Evolutionary conservation across 805 yeast species (phyloP).

Genomic region (Candida namnaoensis): DNA sequence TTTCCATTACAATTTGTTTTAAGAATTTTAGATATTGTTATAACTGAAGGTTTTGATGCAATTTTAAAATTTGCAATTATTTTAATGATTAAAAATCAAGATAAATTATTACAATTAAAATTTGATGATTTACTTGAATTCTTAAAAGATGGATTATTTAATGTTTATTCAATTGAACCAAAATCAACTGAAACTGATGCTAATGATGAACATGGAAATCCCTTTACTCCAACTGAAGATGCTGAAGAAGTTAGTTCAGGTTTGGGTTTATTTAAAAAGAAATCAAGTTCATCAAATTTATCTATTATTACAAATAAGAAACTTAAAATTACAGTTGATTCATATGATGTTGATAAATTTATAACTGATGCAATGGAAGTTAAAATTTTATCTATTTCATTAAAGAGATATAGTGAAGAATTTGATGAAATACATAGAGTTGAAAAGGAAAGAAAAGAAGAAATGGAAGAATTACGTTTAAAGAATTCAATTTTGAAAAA

Average conservation of each 20-base stretch:
- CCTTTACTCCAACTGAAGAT: constrained; percentile 6
- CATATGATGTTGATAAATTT: constrained; percentile 62
- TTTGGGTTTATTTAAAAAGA: constrained; percentile 9
- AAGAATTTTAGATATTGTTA: constrained; percentile 78
- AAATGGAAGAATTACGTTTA: constrained; percentile 58
- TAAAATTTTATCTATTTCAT: constrained; percentile 61
- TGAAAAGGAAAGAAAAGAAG: constrained; percentile 52
- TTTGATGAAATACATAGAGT: constrained; percentile 72
- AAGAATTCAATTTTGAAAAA: constrained; percentile 66
- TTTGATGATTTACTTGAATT: constrained; percentile 75
- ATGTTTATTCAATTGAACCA: constrained; percentile 43
- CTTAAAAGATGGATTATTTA: constrained; percentile 74
- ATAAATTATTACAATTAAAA: constrained; percentile 44
- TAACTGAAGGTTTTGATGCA: constrained; percentile 88
- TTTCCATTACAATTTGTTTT: constrained; percentile 86
- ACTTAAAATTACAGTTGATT: constrained; percentile 14
- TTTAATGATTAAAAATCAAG: constrained; percentile 63
- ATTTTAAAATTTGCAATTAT: constrained; percentile 78
- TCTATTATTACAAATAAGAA: neutral
- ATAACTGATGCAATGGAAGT: constrained; percentile 74
- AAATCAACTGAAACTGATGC: constrained; percentile 8
- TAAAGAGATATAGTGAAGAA: constrained; percentile 66
- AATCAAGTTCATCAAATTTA: constrained; percentile 5
- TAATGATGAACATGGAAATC: constrained; percentile 17
- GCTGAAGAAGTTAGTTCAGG: constrained; percentile 7